Percentiles rank a stretch among this genome's conserved stretches.
These are phyloP conservation scores for Moniliella sp. DNA, from an alignment of 1,284 basidiomycete genomes.

Conservation along the genomic window DNA sequence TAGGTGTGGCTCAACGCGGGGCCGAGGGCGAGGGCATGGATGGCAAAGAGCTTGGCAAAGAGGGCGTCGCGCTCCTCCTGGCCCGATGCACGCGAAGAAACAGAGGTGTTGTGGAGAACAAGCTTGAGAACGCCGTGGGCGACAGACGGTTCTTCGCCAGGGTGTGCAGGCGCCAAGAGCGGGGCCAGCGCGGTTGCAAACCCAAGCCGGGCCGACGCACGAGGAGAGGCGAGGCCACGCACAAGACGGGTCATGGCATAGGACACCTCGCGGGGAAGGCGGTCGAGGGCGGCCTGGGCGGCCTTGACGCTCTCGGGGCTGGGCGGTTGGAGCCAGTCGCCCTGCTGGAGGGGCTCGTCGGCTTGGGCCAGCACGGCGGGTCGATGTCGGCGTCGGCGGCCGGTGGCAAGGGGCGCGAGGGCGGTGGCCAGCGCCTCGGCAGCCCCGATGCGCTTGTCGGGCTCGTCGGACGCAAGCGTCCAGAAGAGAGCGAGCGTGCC, in stretches of 20 bases:
- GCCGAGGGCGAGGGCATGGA: constrained; percentile 38
- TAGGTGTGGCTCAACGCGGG: constrained; percentile 8
- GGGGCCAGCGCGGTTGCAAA: constrained; percentile 89
- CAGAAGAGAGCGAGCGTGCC: not conserved
- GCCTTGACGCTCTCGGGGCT: too few relatives aligned
- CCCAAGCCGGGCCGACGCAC: constrained; percentile 75
- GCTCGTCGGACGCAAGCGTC: not conserved
- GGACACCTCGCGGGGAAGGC: constrained; percentile 38
- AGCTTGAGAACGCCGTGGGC: constrained; percentile 35
- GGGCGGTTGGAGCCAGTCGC: too few relatives aligned
- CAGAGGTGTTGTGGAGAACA: constrained; percentile 17
- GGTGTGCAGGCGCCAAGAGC: constrained; percentile 7
- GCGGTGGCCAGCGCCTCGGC: too few relatives aligned
- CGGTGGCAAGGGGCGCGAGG: too few relatives aligned
- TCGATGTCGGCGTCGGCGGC: too few relatives aligned
- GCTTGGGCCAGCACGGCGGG: too few relatives aligned
- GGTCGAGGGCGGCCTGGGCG: too few relatives aligned
- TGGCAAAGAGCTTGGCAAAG: constrained; percentile 76
- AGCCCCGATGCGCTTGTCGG: not conserved
- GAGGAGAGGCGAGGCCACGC: constrained; percentile 59
- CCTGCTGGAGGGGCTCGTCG: too few relatives aligned
- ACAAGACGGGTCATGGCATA: constrained; percentile 35
- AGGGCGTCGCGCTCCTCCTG: constrained; percentile 76
- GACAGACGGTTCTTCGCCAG: constrained; percentile 46
- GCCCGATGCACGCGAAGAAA: constrained; percentile 43